phyloP scores from a whole-genome alignment of 164 flowering plant species.

The Magnolia changhungtana region DNA sequence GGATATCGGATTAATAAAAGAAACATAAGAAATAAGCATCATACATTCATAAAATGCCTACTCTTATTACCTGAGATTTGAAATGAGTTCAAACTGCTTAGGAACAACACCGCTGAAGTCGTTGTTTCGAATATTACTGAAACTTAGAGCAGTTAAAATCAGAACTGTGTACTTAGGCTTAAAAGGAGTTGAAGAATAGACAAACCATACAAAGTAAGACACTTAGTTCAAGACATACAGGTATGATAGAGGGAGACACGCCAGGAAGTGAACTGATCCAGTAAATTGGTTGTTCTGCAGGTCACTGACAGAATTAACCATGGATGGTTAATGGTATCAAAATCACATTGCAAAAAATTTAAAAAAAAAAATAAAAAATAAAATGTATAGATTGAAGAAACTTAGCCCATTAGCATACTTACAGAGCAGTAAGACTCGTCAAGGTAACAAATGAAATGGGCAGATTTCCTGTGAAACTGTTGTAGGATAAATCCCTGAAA shows the following conservation, averaged over 20 bases:
- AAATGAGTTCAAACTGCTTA: too few species aligned
- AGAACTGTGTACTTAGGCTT: not conserved
- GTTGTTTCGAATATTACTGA: constrained; percentile 58
- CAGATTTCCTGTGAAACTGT: constrained; percentile 67
- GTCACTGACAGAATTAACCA: constrained; percentile 40
- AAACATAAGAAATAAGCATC: too few species aligned
- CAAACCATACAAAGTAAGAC: not conserved
- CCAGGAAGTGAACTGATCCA: constrained; percentile 68
- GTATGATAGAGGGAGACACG: constrained; percentile 56
- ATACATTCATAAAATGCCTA: too few species aligned
- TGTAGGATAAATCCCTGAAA: constrained; percentile 77
- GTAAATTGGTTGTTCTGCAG: constrained; percentile 68
- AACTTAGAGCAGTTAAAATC: constrained; percentile 12
- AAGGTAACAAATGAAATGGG: constrained; percentile 65
- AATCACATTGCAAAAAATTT: not conserved
- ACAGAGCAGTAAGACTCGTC: constrained; percentile 61
- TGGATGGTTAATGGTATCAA: too few species aligned
- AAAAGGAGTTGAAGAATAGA: not conserved
- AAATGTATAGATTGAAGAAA: not conserved
- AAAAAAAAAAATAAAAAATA: too few species aligned
- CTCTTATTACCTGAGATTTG: too few species aligned
- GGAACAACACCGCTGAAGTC: too few species aligned
- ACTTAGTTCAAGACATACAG: constrained; percentile 42
- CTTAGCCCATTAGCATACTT: constrained; percentile 2
- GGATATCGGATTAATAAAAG: not conserved